phyloP scores from a whole-genome alignment of 208 protist genomes.

The Strigomonas oncopelti region DNA sequence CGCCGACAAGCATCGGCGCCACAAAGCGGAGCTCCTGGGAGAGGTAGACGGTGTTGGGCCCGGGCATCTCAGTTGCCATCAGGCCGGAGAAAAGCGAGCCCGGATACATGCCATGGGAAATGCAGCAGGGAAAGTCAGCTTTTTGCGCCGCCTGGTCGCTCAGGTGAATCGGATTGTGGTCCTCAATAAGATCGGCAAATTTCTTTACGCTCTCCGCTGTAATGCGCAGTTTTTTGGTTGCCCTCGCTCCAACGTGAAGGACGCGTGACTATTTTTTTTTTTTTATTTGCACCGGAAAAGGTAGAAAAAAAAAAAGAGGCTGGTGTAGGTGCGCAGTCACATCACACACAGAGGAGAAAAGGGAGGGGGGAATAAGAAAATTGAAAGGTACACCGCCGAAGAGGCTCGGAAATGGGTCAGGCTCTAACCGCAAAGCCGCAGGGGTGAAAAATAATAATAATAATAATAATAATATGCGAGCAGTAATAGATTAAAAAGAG shows the following conservation, averaged over 20 bases:
- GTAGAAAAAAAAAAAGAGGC: neutral
- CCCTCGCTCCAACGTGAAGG: conserved; percentile 63
- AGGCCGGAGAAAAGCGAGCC: conserved; percentile 83
- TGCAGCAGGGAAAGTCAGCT: conserved; percentile 65
- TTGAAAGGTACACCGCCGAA: no score
- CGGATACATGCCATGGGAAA: conserved; percentile 85
- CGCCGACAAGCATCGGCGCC: conserved; percentile 73
- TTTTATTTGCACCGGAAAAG: neutral
- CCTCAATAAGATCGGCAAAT: conserved; percentile 76
- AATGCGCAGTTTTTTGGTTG: conserved; percentile 45
- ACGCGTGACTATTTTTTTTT: conserved; percentile 15
- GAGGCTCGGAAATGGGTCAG: no score
- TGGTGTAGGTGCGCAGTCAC: neutral
- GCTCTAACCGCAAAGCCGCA: no score
- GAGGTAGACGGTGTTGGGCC: conserved; percentile 81
- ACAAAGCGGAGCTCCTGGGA: conserved; percentile 78
- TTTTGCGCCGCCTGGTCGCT: conserved; percentile 57
- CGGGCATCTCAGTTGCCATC: conserved; percentile 77
- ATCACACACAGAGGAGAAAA: neutral
- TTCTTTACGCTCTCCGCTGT: conserved; percentile 46
- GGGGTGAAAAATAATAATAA: no score
- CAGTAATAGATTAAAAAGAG: no score
- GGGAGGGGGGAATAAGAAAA: neutral
- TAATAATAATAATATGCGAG: no score
- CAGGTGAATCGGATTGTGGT: conserved; percentile 85